These are phyloP conservation scores for Panicum hallii DNA, from an alignment of 202 grass and related monocot genomes.

Conservation along the genomic window DNA sequence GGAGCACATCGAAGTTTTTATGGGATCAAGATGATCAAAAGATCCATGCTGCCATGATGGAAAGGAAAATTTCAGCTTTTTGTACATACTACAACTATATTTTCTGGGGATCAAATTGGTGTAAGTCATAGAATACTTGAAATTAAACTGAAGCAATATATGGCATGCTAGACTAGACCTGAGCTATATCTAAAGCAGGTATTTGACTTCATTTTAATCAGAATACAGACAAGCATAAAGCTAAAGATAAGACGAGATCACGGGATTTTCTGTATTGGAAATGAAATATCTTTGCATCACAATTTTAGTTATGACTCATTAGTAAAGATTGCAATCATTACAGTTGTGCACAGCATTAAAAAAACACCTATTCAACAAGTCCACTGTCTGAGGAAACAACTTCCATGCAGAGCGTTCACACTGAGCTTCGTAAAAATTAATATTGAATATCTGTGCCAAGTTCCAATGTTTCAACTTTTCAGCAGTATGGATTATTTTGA, in stretches of 20 bases:
- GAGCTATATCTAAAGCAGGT: not conserved
- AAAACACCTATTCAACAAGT: slow-evolving; percentile 4
- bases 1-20: slow-evolving; percentile 57
- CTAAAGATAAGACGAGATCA: not conserved
- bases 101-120: slow-evolving; percentile 3
- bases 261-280: not conserved
- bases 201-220: not conserved
- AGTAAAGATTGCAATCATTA: slow-evolving; percentile 14
- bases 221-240: slow-evolving; percentile 19
- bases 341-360: not conserved
- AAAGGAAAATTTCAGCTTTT: slow-evolving; percentile 34
- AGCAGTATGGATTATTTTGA: slow-evolving; percentile 30
- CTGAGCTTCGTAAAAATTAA: not conserved
- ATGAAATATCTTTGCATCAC: not conserved
- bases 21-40: slow-evolving; percentile 81
- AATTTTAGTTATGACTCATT: slow-evolving; percentile 23
- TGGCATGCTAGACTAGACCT: not conserved
- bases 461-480: slow-evolving; percentile 25
- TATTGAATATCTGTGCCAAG: not conserved
- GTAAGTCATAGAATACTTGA: slow-evolving; percentile 19
- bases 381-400: slow-evolving; percentile 19
- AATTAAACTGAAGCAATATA: slow-evolving; percentile 23
- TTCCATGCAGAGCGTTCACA: not conserved
- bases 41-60: slow-evolving; percentile 77
- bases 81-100: not conserved